Conservation (phyloP, 2,329 filamentous ascomycete species). For the Cladorrhinum sp. region DNA sequence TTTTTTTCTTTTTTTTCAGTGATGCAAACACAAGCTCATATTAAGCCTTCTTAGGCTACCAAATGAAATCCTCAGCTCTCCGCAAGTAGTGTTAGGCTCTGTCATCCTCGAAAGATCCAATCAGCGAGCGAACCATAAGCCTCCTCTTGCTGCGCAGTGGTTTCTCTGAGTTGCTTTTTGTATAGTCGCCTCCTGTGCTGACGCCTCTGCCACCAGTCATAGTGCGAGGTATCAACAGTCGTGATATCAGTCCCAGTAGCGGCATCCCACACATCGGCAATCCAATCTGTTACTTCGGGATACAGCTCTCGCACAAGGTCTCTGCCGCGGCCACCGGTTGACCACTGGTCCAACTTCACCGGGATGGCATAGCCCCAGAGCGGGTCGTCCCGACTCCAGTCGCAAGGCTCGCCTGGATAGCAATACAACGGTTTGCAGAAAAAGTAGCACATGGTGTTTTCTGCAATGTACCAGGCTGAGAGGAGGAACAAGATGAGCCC, state of each 20-base stretch:
- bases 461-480: slow-evolving; percentile 52
- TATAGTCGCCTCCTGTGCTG: slow-evolving; percentile 49
- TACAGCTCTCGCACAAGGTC: slow-evolving; percentile 34
- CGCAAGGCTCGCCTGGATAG: slow-evolving; percentile 43
- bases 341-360: slow-evolving; percentile 61
- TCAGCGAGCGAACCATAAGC: not conserved
- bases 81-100: too few relatives aligned
- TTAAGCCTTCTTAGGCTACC: too few relatives aligned
- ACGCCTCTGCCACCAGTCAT: slow-evolving; percentile 46
- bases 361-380: slow-evolving; percentile 59
- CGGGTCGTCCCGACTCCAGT: slow-evolving; percentile 57
- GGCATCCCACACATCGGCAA: slow-evolving; percentile 48
- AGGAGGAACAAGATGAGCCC: slow-evolving; percentile 45
- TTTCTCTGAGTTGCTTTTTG: slow-evolving; percentile 39
- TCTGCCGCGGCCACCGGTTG: slow-evolving; percentile 50
- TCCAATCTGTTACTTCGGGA: slow-evolving; percentile 46
- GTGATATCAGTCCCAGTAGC: slow-evolving; percentile 44
- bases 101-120: too few relatives aligned
- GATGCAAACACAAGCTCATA: not conserved
- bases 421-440: slow-evolving; percentile 56
- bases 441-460: slow-evolving; percentile 49
- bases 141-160: slow-evolving; percentile 29
- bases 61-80: not conserved
- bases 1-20: too few relatives aligned
- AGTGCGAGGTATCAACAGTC: slow-evolving; percentile 40